Evolutionary conservation across 768 basidiomycete species (phyloP), one percentile per base, ranked within the genome.

Genomic region (Trametes sanguinea): DNA sequence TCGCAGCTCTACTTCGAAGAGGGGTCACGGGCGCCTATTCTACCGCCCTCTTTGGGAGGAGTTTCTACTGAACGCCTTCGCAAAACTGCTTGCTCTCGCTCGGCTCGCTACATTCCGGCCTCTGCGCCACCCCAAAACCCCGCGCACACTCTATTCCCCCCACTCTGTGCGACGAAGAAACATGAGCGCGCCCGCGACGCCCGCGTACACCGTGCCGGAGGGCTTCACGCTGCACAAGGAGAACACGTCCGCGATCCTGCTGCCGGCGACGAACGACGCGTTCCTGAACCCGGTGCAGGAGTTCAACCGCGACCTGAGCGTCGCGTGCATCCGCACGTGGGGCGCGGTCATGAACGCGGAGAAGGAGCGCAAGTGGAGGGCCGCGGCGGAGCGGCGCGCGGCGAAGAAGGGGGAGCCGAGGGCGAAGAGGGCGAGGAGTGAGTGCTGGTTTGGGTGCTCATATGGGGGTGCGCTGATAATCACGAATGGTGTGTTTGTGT

Each of bases 281-380:
- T 99, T 99, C 74, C 76, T 98, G 62, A 99, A 99, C 72, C 96
- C 97, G 6, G 89, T 98, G 11, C 97, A 99, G 72, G 94, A 99
- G 74, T 99, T 97, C 80, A 99, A 99, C 76, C 83, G 97, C 42
- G 97, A 99, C 76, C 74, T 93, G 48, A 94, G 92, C 65, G 87
- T 98, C 45, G 93, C 94, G 22, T 90, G 90, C 65, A 98, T 99
- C 58, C 81, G 87, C 33, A 85, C 87, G 3, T 99, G 94, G 94
- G 89, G 90, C 61, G 90, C 95, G 69, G 78, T 86, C 57, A 54
- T 84, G 43, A 83, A 89, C 70, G 80, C 76, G 70, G 76, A 77
- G 57, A 94, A 89, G 76, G 80, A 85, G 71, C 77, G 73, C 62
- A 83, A 77, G 67, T 92, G 88, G 85, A 77, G 73, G 66, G 75